Conservation (phyloP, 768 basidiomycete species). For the Megacollybia marginata region DNA sequence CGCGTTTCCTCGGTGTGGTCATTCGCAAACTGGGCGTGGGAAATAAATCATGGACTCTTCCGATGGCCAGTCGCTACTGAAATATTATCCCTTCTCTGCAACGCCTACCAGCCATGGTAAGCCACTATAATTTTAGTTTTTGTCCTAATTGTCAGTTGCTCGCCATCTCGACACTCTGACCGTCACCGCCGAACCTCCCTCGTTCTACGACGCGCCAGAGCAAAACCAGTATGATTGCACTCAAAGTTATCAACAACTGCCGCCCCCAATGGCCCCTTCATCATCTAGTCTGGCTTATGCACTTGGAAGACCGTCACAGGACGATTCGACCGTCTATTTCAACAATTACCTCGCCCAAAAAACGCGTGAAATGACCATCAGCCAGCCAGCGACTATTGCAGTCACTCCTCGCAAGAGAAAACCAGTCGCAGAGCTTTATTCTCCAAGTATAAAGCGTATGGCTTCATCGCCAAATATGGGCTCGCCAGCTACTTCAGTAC, state of each 20-base stretch:
- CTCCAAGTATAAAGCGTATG: conserved; percentile 59
- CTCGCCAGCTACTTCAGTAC: conserved; percentile 19
- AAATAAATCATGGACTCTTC: no score
- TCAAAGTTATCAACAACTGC: no score
- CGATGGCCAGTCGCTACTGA: no score
- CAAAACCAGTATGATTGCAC: no score
- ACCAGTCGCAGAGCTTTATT: conserved; percentile 46
- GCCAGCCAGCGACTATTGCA: conserved; percentile 12
- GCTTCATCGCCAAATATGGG: conserved; percentile 14
- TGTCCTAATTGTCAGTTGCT: no score
- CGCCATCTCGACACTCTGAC: no score
- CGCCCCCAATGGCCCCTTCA: conserved; percentile 25
- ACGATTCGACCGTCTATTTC: conserved; percentile 60
- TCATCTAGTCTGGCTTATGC: conserved; percentile 66
- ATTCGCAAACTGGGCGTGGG: no score
- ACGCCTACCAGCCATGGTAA: no score
- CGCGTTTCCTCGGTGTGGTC: conserved; percentile 33
- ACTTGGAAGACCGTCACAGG: conserved; percentile 40
- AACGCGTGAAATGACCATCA: conserved; percentile 17
- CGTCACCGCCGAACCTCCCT: no score
- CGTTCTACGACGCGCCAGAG: no score
- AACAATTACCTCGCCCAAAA: conserved; percentile 58
- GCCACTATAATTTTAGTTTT: no score
- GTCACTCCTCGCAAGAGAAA: conserved; percentile 72
- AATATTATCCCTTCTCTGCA: no score